phyloP scores from a whole-genome alignment of 2,329 filamentous ascomycete species.

The Lizonia empirigonia region DNA sequence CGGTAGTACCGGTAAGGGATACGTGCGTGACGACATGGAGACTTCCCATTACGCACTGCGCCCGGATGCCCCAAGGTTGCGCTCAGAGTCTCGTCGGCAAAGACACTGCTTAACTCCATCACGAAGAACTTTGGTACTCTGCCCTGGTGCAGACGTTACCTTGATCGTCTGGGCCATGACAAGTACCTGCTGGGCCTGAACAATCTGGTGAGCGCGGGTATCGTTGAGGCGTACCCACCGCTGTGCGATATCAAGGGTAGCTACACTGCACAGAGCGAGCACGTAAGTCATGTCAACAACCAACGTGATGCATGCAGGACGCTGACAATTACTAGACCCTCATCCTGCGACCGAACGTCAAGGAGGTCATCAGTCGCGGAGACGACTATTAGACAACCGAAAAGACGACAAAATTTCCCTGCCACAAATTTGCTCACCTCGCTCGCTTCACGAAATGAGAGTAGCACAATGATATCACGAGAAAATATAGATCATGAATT shows the following conservation, averaged over 20 bases:
- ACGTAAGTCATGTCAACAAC: slow-evolving; percentile 66
- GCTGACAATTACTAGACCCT: slow-evolving; percentile 41
- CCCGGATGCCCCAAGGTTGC: slow-evolving; percentile 76
- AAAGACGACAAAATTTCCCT: neutral
- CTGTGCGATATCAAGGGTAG: slow-evolving; percentile 91
- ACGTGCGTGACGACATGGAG: slow-evolving; percentile 84
- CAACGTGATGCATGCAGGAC: neutral
- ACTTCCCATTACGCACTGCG: slow-evolving; percentile 85
- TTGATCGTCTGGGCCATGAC: slow-evolving; percentile 91
- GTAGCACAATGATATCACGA: slow-evolving; percentile 11
- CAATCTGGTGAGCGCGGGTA: slow-evolving; percentile 78
- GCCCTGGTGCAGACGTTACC: slow-evolving; percentile 86
- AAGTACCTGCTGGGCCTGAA: slow-evolving; percentile 93
- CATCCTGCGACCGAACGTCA: slow-evolving; percentile 59
- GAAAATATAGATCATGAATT: slow-evolving; percentile 1
- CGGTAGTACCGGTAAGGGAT: slow-evolving; percentile 88
- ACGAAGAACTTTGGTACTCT: slow-evolving; percentile 96
- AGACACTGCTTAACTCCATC: slow-evolving; percentile 83
- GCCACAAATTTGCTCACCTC: neutral
- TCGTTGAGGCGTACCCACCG: slow-evolving; percentile 90
- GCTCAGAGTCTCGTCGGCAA: slow-evolving; percentile 79
- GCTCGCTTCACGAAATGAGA: neutral
- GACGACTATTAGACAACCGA: slow-evolving; percentile 71
- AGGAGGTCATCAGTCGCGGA: slow-evolving; percentile 85
- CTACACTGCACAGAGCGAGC: slow-evolving; percentile 92